phyloP scores from a whole-genome alignment of 768 basidiomycete species.

The Hygrophorus pudorinus region DNA sequence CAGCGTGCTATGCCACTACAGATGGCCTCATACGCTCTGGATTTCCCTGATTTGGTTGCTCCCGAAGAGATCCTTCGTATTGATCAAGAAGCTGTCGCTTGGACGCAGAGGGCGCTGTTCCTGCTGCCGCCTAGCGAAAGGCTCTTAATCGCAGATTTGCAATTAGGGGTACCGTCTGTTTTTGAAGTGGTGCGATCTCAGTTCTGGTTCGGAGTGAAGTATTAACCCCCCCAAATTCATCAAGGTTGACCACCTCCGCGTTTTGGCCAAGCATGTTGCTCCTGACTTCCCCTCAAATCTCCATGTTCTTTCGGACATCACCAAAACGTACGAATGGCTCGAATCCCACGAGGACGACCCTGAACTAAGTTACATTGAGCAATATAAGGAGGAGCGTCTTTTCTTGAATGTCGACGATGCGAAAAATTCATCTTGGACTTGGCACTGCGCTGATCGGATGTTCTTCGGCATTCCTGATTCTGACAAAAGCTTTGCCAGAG shows the following conservation, averaged over 20 bases:
- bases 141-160: constrained; percentile 23
- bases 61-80: constrained; percentile 28
- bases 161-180: constrained; percentile 28
- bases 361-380: constrained; percentile 6
- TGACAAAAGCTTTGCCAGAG: constrained; percentile 16
- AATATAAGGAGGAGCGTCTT: constrained; percentile 16
- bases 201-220: background rate
- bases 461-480: constrained; percentile 26
- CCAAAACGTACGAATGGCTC: constrained; percentile 35
- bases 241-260: constrained; percentile 32
- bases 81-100: constrained; percentile 31
- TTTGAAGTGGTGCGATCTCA: constrained; percentile 31
- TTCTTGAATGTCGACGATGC: constrained; percentile 41
- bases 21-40: constrained; percentile 15
- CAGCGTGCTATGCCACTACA: constrained; percentile 15
- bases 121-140: constrained; percentile 18
- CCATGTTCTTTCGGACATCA: constrained; percentile 27
- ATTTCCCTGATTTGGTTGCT: constrained; percentile 24
- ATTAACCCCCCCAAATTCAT: background rate
- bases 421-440: constrained; percentile 24
- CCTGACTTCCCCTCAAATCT: constrained; percentile 14
- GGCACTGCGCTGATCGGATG: constrained; percentile 28
- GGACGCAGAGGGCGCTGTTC: constrained; percentile 38
- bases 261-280: constrained; percentile 21
- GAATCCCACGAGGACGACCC: constrained; percentile 18